Evolutionary conservation across 768 basidiomycete species (phyloP).

Genomic region (Cystobasidium tubakii): DNA sequence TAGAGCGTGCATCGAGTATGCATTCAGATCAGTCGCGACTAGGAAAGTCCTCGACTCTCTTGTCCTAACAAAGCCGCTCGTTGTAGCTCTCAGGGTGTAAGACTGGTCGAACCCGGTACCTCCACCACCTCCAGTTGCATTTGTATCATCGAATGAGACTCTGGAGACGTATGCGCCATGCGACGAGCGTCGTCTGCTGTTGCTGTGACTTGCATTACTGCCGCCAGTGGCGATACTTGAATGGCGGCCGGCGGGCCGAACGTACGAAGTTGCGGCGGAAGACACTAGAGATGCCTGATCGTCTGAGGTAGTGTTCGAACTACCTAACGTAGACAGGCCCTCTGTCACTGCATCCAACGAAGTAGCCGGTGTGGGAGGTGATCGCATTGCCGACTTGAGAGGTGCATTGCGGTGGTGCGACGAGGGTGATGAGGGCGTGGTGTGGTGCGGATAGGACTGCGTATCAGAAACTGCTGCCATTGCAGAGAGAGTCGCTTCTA

Average conservation of each 20-base stretch:
- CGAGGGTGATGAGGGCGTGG: background rate
- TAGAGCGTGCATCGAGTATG: conserved; percentile 77
- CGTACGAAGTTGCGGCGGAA: background rate
- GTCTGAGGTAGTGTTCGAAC: background rate
- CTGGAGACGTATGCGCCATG: background rate
- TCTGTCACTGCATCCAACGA: background rate
- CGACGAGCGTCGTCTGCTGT: background rate
- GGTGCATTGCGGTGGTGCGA: background rate
- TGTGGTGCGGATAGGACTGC: background rate
- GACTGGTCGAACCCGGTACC: conserved; percentile 42
- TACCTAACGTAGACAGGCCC: background rate
- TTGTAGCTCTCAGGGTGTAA: conserved; percentile 58
- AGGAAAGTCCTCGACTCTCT: conserved; percentile 79
- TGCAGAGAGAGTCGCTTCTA: background rate
- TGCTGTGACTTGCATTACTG: background rate
- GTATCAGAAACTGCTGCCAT: background rate
- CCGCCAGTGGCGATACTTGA: background rate
- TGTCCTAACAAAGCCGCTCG: conserved; percentile 68
- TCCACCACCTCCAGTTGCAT: background rate
- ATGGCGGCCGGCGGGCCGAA: background rate
- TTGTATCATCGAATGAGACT: conserved; percentile 27
- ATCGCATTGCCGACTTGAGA: conserved; percentile 19
- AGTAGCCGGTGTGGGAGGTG: background rate
- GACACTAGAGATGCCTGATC: background rate
- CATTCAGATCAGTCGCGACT: conserved; percentile 76